phyloP scores from a whole-genome alignment of 202 grass and related monocot genomes.

The Setaria viridis region DNA sequence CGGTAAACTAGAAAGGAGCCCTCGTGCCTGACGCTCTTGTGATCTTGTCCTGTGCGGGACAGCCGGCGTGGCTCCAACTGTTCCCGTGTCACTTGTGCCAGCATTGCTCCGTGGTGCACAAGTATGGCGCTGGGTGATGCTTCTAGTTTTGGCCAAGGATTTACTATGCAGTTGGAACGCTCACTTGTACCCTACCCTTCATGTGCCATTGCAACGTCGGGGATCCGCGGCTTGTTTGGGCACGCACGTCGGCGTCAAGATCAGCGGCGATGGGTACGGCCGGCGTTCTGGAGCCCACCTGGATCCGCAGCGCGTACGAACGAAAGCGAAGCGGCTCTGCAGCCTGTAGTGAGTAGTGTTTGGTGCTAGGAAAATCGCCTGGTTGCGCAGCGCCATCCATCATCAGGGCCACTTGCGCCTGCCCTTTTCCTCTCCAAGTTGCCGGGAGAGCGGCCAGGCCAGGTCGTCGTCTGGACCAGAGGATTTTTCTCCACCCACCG shows the following conservation, averaged over 20 bases:
- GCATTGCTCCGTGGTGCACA: neutral
- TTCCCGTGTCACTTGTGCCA: neutral
- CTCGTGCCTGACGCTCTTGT: neutral
- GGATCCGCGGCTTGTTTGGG: constrained; percentile 13
- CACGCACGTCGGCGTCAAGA: neutral
- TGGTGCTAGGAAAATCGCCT: neutral
- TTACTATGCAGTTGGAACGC: neutral
- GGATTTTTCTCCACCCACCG: neutral
- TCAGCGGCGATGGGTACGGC: neutral
- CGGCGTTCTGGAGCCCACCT: constrained; percentile 22
- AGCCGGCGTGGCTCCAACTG: neutral
- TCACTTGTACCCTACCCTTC: neutral
- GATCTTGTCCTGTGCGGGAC: neutral
- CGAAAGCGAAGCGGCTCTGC: constrained; percentile 38
- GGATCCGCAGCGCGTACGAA: constrained; percentile 24
- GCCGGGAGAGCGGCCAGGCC: neutral
- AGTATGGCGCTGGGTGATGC: neutral
- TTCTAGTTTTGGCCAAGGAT: neutral
- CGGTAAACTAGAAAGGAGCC: constrained; percentile 10
- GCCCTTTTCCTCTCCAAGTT: neutral
- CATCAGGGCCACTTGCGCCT: constrained; percentile 5
- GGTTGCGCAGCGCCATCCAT: neutral
- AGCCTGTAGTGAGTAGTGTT: neutral
- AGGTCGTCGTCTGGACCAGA: constrained; percentile 16
- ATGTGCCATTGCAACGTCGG: neutral